Conservation (phyloP, 805 yeast species). For the Saccharomycopsis sp. region DNA sequence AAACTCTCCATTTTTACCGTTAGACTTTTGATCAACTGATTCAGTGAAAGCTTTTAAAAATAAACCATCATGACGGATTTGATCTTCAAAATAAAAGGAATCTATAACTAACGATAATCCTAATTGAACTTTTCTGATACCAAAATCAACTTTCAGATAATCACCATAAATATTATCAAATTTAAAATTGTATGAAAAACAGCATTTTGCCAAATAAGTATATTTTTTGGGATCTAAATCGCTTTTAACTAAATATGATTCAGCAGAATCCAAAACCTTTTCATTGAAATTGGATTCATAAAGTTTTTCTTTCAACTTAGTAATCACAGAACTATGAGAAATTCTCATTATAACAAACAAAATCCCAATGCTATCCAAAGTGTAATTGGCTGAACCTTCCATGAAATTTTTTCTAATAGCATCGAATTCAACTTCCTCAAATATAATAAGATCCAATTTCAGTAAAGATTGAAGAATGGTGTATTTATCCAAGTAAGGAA, state of each 20-base stretch:
- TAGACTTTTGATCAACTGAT: no score
- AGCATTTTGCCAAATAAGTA: conserved; percentile 12
- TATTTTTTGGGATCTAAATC: no score
- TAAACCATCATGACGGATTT: conserved; percentile 6
- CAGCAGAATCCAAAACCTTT: conserved; percentile 3
- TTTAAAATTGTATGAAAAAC: conserved; percentile 13
- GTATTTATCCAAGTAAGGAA: conserved; percentile 11
- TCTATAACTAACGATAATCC: conserved; percentile 9
- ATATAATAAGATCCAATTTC: conserved; percentile 1
- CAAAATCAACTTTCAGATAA: conserved; percentile 12
- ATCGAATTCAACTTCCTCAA: not conserved
- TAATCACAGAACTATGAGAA: conserved; percentile 5
- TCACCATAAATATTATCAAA: conserved; percentile 10
- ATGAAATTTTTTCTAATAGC: not conserved
- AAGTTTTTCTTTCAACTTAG: conserved; percentile 6
- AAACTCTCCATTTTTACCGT: not conserved
- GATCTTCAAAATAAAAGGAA: conserved; percentile 8
- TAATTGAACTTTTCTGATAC: conserved; percentile 12
- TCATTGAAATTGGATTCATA: conserved; percentile 8
- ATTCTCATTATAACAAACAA: conserved; percentile 9
- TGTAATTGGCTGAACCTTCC: conserved; percentile 5
- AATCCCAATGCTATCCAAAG: conserved; percentile 13
- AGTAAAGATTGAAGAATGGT: conserved; percentile 2
- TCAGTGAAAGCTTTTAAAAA: conserved; percentile 7
- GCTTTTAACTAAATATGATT: conserved; percentile 4